These are phyloP conservation scores for Tolypocladium sp. DNA, from an alignment of 2,329 filamentous ascomycete species.

Conservation along the genomic window DNA sequence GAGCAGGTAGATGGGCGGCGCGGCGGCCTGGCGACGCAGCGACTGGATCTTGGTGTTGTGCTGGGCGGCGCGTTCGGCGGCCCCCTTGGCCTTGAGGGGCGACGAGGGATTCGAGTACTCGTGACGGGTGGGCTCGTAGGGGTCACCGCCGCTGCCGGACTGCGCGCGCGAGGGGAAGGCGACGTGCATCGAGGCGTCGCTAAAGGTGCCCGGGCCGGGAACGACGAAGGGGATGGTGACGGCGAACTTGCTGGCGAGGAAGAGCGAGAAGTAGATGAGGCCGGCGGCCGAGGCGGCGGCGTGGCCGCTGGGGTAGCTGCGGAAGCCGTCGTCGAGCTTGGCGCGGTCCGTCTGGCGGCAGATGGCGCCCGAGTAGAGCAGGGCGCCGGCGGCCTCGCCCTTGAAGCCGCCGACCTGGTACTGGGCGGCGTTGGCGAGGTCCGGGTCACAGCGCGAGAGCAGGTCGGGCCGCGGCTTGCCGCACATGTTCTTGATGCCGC, in stretches of 20 bases:
- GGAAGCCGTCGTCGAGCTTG: slow-evolving; percentile 70
- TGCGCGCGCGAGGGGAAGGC: slow-evolving; percentile 66
- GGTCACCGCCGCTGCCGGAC: slow-evolving; percentile 28
- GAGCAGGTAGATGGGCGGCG: slow-evolving; percentile 73
- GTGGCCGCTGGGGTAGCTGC: slow-evolving; percentile 56
- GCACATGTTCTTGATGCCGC: slow-evolving; percentile 73
- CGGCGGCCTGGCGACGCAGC: slow-evolving; percentile 62
- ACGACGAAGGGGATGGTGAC: slow-evolving; percentile 64
- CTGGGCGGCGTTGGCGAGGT: slow-evolving; percentile 50
- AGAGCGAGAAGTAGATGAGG: slow-evolving; percentile 77
- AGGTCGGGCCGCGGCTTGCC: slow-evolving; percentile 72
- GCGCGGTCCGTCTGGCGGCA: slow-evolving; percentile 57
- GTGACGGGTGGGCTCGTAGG: slow-evolving; percentile 23
- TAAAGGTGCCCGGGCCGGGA: slow-evolving; percentile 29
- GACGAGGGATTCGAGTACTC: slow-evolving; percentile 7
- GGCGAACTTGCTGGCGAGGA: slow-evolving; percentile 74
- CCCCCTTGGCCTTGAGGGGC: slow-evolving; percentile 16
- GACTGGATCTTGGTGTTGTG: slow-evolving; percentile 24
- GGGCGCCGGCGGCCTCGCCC: slow-evolving; percentile 44
- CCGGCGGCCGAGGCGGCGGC: slow-evolving; percentile 66
- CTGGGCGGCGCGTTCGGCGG: slow-evolving; percentile 9
- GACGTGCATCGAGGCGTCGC: slow-evolving; percentile 41
- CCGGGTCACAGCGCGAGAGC: slow-evolving; percentile 69
- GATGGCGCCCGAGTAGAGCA: slow-evolving; percentile 67
- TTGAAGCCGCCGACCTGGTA: slow-evolving; percentile 56